These are phyloP conservation scores for Solanum pinnatisectum DNA, from an alignment of 257 asterid genomes.

Conservation along the genomic window DNA sequence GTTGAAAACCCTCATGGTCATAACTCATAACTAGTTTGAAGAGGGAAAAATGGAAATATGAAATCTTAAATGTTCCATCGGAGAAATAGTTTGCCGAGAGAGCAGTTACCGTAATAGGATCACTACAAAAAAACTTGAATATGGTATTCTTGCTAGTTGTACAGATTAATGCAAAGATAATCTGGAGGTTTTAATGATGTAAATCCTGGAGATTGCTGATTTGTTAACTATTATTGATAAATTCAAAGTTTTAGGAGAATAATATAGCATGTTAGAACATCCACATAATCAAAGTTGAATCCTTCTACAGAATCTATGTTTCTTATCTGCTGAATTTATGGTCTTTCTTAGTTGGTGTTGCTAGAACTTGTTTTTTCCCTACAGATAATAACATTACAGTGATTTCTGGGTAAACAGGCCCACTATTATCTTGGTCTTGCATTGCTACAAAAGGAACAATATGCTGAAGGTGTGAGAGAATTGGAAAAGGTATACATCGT, in stretches of 20 bases:
- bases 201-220: not conserved
- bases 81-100: not conserved
- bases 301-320: not conserved
- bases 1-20: not conserved
- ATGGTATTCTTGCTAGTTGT: not conserved
- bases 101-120: not conserved
- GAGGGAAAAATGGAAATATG: not conserved
- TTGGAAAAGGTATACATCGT: slow-evolving; percentile 17
- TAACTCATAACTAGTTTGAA: not conserved
- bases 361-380: not conserved
- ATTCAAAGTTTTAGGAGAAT: not conserved
- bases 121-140: not conserved
- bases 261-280: not conserved
- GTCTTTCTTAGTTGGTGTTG: not conserved
- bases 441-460: slow-evolving; percentile 18
- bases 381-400: not conserved
- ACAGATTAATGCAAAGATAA: not conserved
- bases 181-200: not conserved
- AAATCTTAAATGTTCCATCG: not conserved
- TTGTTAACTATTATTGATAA: not conserved
- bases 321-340: not conserved
- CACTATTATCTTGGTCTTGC: slow-evolving; percentile 41
- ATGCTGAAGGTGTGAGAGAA: slow-evolving; percentile 30
- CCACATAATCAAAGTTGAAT: not conserved
- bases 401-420: slow-evolving; percentile 18